Evolutionary conservation across 805 yeast species (phyloP).

Genomic region (Wickerhamomyces rabaulensis): DNA sequence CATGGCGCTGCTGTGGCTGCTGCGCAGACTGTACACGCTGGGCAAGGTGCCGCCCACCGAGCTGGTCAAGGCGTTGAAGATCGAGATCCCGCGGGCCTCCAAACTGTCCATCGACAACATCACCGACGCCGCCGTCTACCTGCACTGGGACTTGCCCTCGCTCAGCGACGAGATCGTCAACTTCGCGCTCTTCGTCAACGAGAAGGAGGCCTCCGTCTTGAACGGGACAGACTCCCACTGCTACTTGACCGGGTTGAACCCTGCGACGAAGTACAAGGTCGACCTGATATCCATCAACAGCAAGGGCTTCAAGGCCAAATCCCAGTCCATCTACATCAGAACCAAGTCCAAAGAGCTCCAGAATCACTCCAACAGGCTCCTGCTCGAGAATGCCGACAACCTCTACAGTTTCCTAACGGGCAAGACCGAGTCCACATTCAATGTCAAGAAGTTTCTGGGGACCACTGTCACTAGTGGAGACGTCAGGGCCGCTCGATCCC

Average conservation of each 20-base stretch:
- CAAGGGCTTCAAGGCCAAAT: conserved; percentile 35
- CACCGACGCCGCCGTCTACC: conserved; percentile 36
- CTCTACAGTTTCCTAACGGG: conserved; percentile 30
- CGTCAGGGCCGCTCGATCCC: conserved; percentile 21
- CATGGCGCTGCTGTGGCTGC: conserved; percentile 20
- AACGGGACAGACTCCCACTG: conserved; percentile 33
- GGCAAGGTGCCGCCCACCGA: conserved; percentile 38
- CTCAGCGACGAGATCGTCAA: conserved; percentile 25
- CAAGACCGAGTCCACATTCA: conserved; percentile 14
- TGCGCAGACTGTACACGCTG: conserved; percentile 15
- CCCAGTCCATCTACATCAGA: conserved; percentile 35
- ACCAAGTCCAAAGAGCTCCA: conserved; percentile 27
- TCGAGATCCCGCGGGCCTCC: conserved; percentile 54
- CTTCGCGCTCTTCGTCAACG: conserved; percentile 35
- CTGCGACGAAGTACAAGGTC: conserved; percentile 35
- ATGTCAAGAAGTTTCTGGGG: conserved; percentile 20
- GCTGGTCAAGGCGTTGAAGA: conserved; percentile 39
- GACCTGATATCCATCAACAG: conserved; percentile 38
- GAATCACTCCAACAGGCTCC: conserved; percentile 14
- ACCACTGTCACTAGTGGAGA: conserved; percentile 8
- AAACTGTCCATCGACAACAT: conserved; percentile 50
- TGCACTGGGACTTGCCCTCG: conserved; percentile 48
- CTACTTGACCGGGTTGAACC: conserved; percentile 26
- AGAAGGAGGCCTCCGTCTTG: conserved; percentile 29
- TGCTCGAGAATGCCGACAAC: conserved; percentile 34